These are phyloP conservation scores for Leishmania mexicana DNA, from an alignment of 208 protist species.

Conservation along the genomic window DNA sequence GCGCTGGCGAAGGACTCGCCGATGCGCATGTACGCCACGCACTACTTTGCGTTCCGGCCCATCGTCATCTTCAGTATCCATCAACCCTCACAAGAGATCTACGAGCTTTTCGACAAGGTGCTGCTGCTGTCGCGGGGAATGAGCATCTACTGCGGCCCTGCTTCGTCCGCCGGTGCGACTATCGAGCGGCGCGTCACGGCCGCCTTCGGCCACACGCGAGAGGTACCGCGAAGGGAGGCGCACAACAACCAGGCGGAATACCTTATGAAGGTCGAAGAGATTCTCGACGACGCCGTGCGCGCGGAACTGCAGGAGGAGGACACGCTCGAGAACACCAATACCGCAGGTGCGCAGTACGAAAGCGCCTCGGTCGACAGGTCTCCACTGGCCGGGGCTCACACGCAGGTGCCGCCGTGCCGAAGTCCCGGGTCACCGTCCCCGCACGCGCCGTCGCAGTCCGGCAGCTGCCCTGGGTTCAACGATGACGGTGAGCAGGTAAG, in stretches of 20 bases:
- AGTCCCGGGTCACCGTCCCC: slow-evolving; percentile 14
- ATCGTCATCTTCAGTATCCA: slow-evolving; percentile 94
- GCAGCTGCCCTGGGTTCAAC: not conserved
- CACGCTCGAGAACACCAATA: slow-evolving; percentile 4
- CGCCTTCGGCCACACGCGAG: slow-evolving; percentile 45
- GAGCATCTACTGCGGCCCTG: slow-evolving; percentile 87
- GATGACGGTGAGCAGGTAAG: slow-evolving; percentile 6
- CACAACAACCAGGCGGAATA: slow-evolving; percentile 86
- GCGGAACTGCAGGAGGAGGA: slow-evolving; percentile 58
- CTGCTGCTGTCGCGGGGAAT: slow-evolving; percentile 84
- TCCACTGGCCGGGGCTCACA: not conserved
- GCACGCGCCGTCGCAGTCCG: slow-evolving; percentile 14
- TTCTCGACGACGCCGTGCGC: slow-evolving; percentile 73
- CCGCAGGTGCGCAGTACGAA: not conserved
- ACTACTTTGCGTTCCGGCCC: slow-evolving; percentile 88
- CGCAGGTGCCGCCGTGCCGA: slow-evolving; percentile 26
- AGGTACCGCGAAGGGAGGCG: slow-evolving; percentile 40
- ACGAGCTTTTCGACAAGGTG: slow-evolving; percentile 86
- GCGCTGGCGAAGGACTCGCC: slow-evolving; percentile 82
- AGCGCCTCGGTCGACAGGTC: not conserved
- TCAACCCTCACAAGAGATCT: slow-evolving; percentile 91
- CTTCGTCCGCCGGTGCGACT: slow-evolving; percentile 48
- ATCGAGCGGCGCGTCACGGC: slow-evolving; percentile 60
- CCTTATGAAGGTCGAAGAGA: slow-evolving; percentile 87
- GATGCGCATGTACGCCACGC: slow-evolving; percentile 76